Base-by-base conservation (phyloP, 495 filamentous ascomycete genomes). In the Penicillium daleae region DNA sequence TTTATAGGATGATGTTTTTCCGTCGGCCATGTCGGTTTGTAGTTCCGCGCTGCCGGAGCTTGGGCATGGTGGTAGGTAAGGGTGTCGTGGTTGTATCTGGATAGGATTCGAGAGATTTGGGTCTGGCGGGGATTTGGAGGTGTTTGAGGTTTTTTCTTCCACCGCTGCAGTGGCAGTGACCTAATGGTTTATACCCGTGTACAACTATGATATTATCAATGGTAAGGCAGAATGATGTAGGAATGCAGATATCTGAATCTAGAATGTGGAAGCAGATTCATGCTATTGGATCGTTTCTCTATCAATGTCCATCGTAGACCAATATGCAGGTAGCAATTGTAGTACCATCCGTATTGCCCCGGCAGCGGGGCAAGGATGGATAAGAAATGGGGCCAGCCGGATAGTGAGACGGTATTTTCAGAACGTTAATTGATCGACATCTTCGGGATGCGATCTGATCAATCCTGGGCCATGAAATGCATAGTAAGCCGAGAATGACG, bases 1-100 rank as follows among this genome's bases (percentile, higher is more conserved):
- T 48, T 39, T 10, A 12, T 61, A 75, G 73, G 73, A 75, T 66
- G 73, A 75, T 52, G 54, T 58, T 32, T 56, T 53, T 42, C 61
- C 68, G 32, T 32, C 40, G 52, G 51, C 35, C 15, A 33, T 62
- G 52, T 70, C 65, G 55, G 65, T 64, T 56, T 55, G 60, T 62
- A 66, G 63, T 60, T 67, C 69, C 37, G 67, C 57, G 21, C n/a
- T 35, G 31, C 56, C 54, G 31, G 54, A 53, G 48, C 26, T 17
- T 10, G 29, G 51, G 6, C n/a, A 35, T 3, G 12, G 46, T 50
- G 54, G 22, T 61, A 57, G 49, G 42, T 59, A 60, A 44, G 24
- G 4, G 3, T 39, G 6, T 46, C 19, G 55, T 35, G 64, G 29
- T 32, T 33, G 32, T 29, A 21, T 21, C 5, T 12, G 4, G 3